Evolutionary conservation across 176 grass and related monocot species (phyloP).

Genomic region (Areca catechu): DNA sequence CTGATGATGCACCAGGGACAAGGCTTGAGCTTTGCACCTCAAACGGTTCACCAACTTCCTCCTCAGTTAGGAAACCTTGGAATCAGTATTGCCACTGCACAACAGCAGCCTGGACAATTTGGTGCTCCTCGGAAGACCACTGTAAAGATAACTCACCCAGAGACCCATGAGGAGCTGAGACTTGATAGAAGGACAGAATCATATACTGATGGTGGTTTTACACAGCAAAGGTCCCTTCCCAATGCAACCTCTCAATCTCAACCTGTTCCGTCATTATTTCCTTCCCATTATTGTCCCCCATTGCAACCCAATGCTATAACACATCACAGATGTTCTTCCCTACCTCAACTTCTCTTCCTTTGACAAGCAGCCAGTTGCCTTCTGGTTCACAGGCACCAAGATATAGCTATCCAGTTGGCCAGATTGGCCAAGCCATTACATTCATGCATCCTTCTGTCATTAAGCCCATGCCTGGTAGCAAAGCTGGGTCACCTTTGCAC

Average conservation of each 20-base stretch:
- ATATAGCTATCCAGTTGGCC: constrained; percentile 39
- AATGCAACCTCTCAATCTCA: constrained; percentile 34
- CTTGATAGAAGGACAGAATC: constrained; percentile 35
- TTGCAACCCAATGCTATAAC: constrained; percentile 33
- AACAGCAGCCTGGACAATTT: constrained; percentile 42
- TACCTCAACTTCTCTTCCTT: constrained; percentile 22
- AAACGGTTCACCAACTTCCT: constrained; percentile 29
- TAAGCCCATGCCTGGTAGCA: constrained; percentile 19
- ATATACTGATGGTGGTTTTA: constrained; percentile 12
- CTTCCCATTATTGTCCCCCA: constrained; percentile 26
- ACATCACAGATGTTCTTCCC: constrained; percentile 48
- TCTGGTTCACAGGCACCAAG: constrained; percentile 39
- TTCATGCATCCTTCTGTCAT: constrained; percentile 35
- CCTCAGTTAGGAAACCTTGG: constrained; percentile 52
- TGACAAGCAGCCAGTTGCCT: constrained; percentile 43
- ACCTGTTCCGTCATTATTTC: constrained; percentile 22
- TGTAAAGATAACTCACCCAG: constrained; percentile 81
- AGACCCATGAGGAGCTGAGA: constrained; percentile 79
- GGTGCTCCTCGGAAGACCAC: constrained; percentile 36
- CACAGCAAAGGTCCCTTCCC: constrained; percentile 39
- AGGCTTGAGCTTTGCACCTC: constrained; percentile 40
- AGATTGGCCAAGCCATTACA: constrained; percentile 24
- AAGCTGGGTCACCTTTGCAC: constrained; percentile 8
- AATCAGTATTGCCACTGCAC: constrained; percentile 25
- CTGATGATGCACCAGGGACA: constrained; percentile 72